Conservation (phyloP, 1,284 basidiomycete species). For the Porodaedalea pini region DNA sequence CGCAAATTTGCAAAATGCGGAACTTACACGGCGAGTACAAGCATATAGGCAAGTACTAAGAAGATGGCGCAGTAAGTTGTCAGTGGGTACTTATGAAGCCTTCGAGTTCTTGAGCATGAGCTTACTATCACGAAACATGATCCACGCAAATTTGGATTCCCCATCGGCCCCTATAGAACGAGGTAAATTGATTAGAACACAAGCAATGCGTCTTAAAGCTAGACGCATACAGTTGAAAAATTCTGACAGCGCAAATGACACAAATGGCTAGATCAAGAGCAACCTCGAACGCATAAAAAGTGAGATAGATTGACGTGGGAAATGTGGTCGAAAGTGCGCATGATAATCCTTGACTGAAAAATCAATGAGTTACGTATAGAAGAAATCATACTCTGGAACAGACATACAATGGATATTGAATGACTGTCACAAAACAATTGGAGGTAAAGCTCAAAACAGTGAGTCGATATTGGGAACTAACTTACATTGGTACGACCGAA, state of each 20-base stretch:
- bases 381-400: not conserved
- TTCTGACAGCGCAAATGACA: not conserved
- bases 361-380: not conserved
- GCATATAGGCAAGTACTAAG: not conserved
- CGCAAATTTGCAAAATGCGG: not conserved
- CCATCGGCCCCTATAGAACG: not conserved
- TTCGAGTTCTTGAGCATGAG: not conserved
- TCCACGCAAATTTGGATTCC: not conserved
- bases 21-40: not conserved
- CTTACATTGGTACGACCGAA: not conserved
- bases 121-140: not conserved
- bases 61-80: no score
- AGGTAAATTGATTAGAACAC: not conserved
- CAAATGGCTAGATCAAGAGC: not conserved
- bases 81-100: no score
- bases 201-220: not conserved
- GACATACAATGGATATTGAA: not conserved
- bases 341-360: not conserved
- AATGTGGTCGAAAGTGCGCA: not conserved
- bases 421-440: not conserved
- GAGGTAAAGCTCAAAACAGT: not conserved
- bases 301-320: not conserved
- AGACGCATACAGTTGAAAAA: not conserved
- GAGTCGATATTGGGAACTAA: not conserved
- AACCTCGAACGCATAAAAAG: not conserved